phyloP scores from a whole-genome alignment of 2,329 filamentous ascomycete species.

The Xylaria hypoxylon region DNA sequence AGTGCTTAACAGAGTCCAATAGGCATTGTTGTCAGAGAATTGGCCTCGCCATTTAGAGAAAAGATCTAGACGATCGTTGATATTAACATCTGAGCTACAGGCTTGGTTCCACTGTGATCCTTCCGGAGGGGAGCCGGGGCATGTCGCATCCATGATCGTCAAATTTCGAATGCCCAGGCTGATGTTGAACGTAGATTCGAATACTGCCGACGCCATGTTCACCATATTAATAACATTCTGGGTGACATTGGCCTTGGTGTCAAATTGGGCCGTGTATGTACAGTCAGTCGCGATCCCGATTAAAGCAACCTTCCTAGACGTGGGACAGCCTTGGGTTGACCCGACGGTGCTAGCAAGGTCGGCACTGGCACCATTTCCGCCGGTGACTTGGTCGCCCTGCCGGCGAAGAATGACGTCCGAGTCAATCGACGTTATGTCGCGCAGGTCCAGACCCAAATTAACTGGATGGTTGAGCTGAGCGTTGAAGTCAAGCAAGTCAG shows the following conservation, averaged over 20 bases:
- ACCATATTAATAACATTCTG: conserved; percentile 84
- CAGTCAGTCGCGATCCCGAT: conserved; percentile 95
- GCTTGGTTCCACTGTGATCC: conserved; percentile 85
- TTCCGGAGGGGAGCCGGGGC: conserved; percentile 74
- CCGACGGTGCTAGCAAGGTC: conserved; percentile 85
- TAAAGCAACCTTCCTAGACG: conserved; percentile 89
- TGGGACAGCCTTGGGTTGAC: conserved; percentile 84
- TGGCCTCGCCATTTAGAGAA: conserved; percentile 91
- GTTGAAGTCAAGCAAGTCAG: conserved; percentile 86
- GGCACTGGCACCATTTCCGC: conserved; percentile 81
- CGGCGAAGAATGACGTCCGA: conserved; percentile 77
- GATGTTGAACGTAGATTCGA: conserved; percentile 94
- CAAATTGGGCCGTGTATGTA: conserved; percentile 81
- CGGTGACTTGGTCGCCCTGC: conserved; percentile 70
- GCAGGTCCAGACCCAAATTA: conserved; percentile 63
- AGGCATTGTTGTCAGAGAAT: conserved; percentile 83
- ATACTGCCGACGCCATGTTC: conserved; percentile 87
- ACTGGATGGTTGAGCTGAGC: conserved; percentile 76
- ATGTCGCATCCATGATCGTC: conserved; percentile 79
- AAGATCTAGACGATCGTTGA: conserved; percentile 82
- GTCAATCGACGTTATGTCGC: conserved; percentile 70
- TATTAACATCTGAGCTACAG: conserved; percentile 72
- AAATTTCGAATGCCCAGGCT: conserved; percentile 90
- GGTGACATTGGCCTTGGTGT: conserved; percentile 71
- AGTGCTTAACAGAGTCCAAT: conserved; percentile 89